Base-by-base conservation (phyloP, 345 rosid species). In the Gossypium arboreum region DNA sequence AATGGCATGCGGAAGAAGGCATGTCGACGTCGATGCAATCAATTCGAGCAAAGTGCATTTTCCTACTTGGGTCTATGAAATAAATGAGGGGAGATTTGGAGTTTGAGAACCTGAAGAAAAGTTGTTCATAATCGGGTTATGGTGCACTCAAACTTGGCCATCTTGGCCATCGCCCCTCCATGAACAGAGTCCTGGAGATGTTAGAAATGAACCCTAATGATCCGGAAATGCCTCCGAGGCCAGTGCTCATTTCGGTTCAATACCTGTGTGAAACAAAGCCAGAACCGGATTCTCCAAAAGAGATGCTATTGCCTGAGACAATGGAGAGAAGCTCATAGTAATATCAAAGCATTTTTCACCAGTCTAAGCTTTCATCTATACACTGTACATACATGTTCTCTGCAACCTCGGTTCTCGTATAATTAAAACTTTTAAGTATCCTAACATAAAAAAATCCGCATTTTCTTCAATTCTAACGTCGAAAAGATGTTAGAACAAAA, bases 151-250 rank as follows among this genome's bases (percentile, higher is more conserved):
- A 57, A 73, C 74, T 73, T 39, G 44, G 27, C 54, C 81, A 55
- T 45, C 72, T 73, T 39, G 44, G 22, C 54, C 81, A 56, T 47
- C 72, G 85, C 17, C 87, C 85, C 4, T 69, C 75, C 12, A 84
- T 82, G 79, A 52, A 76, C 60, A 67, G 57, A 66, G 85, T 84
- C 34, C 66, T 82, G 43, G 83, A 82, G 50, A 82, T 82, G 85
- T 76, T 86, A 55, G 74, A 73, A 68, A 78, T 76, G 1, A 73
- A 55, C 17, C n/a, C 54, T 2, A 75, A 72, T 39, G 65, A 72
- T 22, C 71, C 84, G 70, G 73, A 75, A 71, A 59, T 82, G 79
- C 85, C 83, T 72, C 71, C 77, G 15, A 80, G 54, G 29, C 77
- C 84, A 41, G 58, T 75, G 48, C 75, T 75, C 12, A 76, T 82